Conservation (phyloP, 1,139 yeast species). For the Protomyces lactucae-debilis region DNA sequence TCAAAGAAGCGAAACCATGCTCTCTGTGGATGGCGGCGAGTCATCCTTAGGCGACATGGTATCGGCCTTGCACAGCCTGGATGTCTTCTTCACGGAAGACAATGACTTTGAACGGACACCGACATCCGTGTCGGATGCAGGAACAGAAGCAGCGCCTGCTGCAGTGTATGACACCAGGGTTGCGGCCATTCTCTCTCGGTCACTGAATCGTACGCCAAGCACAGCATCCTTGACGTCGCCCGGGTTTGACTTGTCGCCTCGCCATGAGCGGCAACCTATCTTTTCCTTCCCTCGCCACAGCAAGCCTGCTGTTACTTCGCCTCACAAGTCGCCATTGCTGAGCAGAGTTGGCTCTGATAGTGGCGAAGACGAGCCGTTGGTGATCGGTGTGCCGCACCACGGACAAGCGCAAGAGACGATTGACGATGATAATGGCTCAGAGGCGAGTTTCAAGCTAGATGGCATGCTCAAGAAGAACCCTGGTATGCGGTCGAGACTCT, state of each 20-base stretch:
- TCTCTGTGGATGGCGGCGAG: constrained; percentile 32
- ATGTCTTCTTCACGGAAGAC: constrained; percentile 82
- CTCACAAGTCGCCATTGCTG: constrained; percentile 9
- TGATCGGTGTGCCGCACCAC: neutral
- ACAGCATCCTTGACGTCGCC: constrained; percentile 55
- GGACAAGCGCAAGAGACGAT: constrained; percentile 1
- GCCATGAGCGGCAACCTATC: constrained; percentile 1
- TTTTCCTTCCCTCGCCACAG: constrained; percentile 20
- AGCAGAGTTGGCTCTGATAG: constrained; percentile 11
- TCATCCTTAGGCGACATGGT: constrained; percentile 88
- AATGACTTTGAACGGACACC: constrained; percentile 34
- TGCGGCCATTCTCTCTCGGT: constrained; percentile 65
- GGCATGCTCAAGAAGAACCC: constrained; percentile 19
- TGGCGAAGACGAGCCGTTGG: neutral
- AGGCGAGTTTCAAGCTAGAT: constrained; percentile 23
- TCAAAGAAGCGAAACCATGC: constrained; percentile 33
- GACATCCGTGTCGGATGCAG: constrained; percentile 42
- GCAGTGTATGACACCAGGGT: constrained; percentile 69
- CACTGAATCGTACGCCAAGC: constrained; percentile 70
- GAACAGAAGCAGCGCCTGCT: constrained; percentile 55
- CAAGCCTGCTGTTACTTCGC: neutral
- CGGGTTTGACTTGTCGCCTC: constrained; percentile 15
- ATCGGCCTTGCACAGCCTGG: constrained; percentile 93
- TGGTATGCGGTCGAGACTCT: constrained; percentile 10
- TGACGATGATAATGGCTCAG: constrained; percentile 19